Conservation (phyloP, 495 filamentous ascomycete species). For the Lindgomyces ingoldianus region DNA sequence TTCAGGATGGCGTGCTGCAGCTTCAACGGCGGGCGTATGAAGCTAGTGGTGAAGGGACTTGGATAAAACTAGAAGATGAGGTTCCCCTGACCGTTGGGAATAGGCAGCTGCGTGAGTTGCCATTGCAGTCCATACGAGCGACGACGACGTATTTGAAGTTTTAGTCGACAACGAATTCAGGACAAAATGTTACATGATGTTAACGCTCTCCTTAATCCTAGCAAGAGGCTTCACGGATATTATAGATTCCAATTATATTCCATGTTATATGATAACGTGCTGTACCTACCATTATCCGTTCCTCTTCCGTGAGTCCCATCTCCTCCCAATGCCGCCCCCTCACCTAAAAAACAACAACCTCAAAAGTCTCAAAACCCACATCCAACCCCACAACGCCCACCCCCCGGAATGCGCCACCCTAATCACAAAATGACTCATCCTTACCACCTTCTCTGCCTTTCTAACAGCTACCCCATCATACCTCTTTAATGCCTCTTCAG, state of each 20-base stretch:
- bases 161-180: no score
- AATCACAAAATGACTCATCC: neutral
- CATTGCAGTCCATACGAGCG: no score
- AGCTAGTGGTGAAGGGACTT: neutral
- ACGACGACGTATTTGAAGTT: no score
- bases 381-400: neutral
- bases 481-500: neutral
- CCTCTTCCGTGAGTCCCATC: no score
- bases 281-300: no score
- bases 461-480: constrained; percentile 6
- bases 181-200: no score
- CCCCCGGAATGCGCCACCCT: neutral
- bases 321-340: no score
- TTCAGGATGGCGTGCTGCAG: neutral
- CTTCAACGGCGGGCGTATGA: neutral
- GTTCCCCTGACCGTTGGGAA: neutral
- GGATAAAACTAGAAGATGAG: neutral
- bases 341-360: constrained; percentile 16
- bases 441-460: constrained; percentile 8
- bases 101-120: neutral
- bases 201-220: no score
- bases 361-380: constrained; percentile 8
- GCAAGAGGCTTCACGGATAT: no score
- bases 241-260: no score
- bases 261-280: no score